Evolutionary conservation across 2,329 filamentous ascomycete species (phyloP).

Genomic region (Aschersonia sp.): DNA sequence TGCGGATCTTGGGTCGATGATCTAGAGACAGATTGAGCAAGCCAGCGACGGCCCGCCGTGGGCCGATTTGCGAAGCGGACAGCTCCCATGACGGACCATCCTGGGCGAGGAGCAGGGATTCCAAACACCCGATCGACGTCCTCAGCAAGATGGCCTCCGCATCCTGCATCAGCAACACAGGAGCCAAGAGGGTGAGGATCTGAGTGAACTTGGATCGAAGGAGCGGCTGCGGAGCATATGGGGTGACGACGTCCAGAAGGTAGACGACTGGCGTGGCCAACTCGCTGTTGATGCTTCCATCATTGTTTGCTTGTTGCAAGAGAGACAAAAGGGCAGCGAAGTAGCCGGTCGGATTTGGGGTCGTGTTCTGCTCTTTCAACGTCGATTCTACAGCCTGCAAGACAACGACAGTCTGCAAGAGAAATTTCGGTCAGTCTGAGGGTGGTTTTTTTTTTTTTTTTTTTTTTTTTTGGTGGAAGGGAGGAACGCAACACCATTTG

Average conservation of each 20-base stretch:
- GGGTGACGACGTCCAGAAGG: conserved; percentile 83
- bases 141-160: conserved; percentile 77
- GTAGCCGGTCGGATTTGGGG: conserved; percentile 77
- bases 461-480: neutral
- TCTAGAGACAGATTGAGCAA: conserved; percentile 76
- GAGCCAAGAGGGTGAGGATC: conserved; percentile 76
- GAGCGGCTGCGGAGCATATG: conserved; percentile 69
- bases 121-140: conserved; percentile 82
- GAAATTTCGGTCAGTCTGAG: conserved; percentile 1
- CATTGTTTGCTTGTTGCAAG: conserved; percentile 59
- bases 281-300: conserved; percentile 62
- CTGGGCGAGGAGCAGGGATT: conserved; percentile 81
- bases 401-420: conserved; percentile 59
- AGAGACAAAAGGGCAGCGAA: conserved; percentile 90
- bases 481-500: too few species aligned
- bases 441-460: neutral
- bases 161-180: conserved; percentile 63
- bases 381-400: conserved; percentile 88
- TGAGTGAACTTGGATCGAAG: conserved; percentile 90
- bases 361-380: conserved; percentile 72
- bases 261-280: conserved; percentile 81
- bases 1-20: conserved; percentile 81
- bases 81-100: conserved; percentile 81
- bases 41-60: conserved; percentile 73
- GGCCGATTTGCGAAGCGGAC: conserved; percentile 67